Base-by-base conservation (phyloP, 2,329 filamentous ascomycete genomes). In the Ophiostoma tasmaniense region DNA sequence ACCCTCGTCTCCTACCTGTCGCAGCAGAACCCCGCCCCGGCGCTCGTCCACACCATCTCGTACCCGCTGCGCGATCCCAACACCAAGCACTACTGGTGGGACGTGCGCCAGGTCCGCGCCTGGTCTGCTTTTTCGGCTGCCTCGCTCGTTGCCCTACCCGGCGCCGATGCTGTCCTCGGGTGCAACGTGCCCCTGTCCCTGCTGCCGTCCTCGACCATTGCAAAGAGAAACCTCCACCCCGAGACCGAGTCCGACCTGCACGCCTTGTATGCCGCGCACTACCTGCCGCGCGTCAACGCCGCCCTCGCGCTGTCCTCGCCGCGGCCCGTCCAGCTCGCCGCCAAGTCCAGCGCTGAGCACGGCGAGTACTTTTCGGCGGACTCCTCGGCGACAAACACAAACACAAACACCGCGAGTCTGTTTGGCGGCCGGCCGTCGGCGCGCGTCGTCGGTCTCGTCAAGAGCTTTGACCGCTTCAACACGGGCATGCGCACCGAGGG, bases 21-120 rank as follows among this genome's bases (percentile, higher is more conserved):
- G 2, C 82, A 85, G 0, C 80, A 90, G 71, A 97, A 96, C 76
- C 93, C 93, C 25, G 89, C 92, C 28, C 90, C 93, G 22, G 89
- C 90, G 55, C 83, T 97, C 42, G 92, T 96, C 50, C 90, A 90
- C 75, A 90, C 89, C 73, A 86, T 94, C 73, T 91, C 90, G 70
- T 89, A 90, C 76, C 88, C 80, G 72, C 82, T 83, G 75, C 86
- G 83, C 72, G 90, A 87, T 77, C 88, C 84, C 75, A 85, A 84
- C 79, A 89, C 85, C 74, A 92, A 89, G 77, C 89, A 96, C 81
- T 97, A 94, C 79, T 98, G 94, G 94, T 97, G 92, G 91, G 94
- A 98, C 75, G 85, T 96, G 70, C 90, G 94, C 73, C 94, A 96
- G 77, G 83, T 97, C 73, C 88, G 91, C 72, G 85, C 88, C 71